Conservation (phyloP, 1,284 basidiomycete species). For the Ceratobasidium sp. region DNA sequence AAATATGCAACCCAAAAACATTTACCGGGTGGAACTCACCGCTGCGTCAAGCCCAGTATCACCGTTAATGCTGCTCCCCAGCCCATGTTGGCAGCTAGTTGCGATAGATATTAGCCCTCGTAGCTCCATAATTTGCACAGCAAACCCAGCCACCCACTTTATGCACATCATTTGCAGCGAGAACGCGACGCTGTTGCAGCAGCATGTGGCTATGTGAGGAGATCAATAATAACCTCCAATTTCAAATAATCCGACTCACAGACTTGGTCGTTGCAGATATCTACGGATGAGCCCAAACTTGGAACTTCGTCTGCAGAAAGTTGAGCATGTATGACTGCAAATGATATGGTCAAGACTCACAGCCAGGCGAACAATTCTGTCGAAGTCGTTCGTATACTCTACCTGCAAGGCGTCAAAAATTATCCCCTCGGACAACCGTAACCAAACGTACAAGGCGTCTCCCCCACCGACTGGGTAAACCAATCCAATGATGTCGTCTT, state of each 20-base stretch:
- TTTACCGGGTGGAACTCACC: background rate
- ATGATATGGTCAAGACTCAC: background rate
- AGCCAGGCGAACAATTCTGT: background rate
- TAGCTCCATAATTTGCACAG: no score
- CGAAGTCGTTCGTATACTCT: constrained; percentile 14
- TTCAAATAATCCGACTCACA: background rate
- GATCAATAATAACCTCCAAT: no score
- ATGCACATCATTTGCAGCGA: constrained; percentile 5
- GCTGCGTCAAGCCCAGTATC: constrained; percentile 7
- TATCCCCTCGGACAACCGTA: background rate
- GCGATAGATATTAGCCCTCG: background rate
- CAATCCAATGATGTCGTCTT: constrained; percentile 27
- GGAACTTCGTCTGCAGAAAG: background rate
- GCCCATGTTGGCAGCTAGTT: constrained; percentile 3
- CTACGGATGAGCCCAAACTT: background rate
- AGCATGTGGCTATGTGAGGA: constrained; percentile 6
- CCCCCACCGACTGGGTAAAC: constrained; percentile 16
- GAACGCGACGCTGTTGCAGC: constrained; percentile 24
- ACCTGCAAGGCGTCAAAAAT: background rate
- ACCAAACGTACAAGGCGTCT: constrained; percentile 1
- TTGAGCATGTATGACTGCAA: background rate
- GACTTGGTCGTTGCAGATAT: background rate
- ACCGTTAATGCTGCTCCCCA: background rate
- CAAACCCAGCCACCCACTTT: background rate
- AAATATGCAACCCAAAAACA: background rate